phyloP scores from a whole-genome alignment of 1,284 basidiomycete genomes.

The Golubevia sp. region DNA sequence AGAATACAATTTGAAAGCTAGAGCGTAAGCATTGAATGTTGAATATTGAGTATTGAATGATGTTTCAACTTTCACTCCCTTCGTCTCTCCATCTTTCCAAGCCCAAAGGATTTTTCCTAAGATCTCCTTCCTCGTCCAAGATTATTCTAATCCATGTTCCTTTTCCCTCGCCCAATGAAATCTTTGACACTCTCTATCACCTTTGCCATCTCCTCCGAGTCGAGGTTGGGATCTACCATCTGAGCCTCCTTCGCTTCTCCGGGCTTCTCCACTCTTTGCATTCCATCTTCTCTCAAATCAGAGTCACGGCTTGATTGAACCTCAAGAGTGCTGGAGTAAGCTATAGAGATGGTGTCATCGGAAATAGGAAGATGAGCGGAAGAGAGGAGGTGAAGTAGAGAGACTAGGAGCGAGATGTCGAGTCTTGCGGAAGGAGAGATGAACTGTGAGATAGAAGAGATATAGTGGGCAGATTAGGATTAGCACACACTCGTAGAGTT shows the following conservation, averaged over 20 bases:
- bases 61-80: no score
- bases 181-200: background rate
- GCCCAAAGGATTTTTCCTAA: no score
- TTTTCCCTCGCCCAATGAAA: background rate
- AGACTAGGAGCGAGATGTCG: conserved; percentile 34
- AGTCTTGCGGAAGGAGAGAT: conserved; percentile 19
- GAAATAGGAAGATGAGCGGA: conserved; percentile 43
- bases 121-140: no score
- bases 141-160: no score
- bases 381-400: conserved; percentile 28
- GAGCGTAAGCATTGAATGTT: no score
- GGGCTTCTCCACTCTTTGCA: background rate
- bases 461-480: background rate
- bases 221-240: background rate
- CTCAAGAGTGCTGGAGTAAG: conserved; percentile 11
- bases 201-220: background rate
- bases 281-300: background rate
- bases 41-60: no score
- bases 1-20: no score
- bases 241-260: background rate
- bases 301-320: background rate
- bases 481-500: no score
- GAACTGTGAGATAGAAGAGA: conserved; percentile 1
- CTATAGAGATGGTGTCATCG: conserved; percentile 25
- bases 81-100: no score